phyloP scores from a whole-genome alignment of 345 rosid genomes.

The Raphanus sativus region DNA sequence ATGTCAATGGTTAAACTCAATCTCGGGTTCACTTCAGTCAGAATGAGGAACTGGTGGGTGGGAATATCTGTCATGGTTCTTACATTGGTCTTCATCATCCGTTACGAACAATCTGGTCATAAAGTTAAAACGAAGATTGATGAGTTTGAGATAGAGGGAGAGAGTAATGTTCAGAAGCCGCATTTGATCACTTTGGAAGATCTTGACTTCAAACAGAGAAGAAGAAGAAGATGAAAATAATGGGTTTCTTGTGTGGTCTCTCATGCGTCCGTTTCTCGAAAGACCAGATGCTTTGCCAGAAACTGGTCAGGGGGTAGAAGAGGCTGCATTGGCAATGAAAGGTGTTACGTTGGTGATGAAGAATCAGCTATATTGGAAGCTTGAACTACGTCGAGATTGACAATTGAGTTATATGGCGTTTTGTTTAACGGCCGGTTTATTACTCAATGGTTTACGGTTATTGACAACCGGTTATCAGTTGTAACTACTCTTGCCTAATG shows the following conservation, averaged over 20 bases:
- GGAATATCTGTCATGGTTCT: conserved; percentile 63
- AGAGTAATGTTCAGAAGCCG: conserved; percentile 40
- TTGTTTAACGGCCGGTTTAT: too few species aligned
- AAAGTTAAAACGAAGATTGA: too few species aligned
- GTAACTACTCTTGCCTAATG: too few species aligned
- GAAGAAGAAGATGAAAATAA: conserved; percentile 39
- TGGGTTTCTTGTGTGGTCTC: conserved; percentile 62
- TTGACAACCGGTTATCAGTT: too few species aligned
- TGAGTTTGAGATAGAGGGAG: conserved; percentile 35
- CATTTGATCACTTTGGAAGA: conserved; percentile 49
- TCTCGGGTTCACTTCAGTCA: conserved; percentile 37
- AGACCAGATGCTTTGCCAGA: conserved; percentile 78
- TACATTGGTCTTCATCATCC: conserved; percentile 51
- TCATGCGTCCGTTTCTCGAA: conserved; percentile 58
- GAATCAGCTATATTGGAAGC: too few species aligned
- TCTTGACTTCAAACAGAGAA: conserved; percentile 41
- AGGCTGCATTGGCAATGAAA: conserved; percentile 70
- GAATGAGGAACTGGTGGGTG: conserved; percentile 78
- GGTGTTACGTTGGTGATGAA: too few species aligned
- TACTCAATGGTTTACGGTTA: too few species aligned
- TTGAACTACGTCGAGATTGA: too few species aligned
- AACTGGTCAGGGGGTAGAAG: conserved; percentile 73
- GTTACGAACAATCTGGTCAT: conserved; percentile 52
- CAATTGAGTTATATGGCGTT: too few species aligned
- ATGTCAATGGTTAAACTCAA: conserved; percentile 35